Evolutionary conservation across 2,329 filamentous ascomycete species (phyloP).

Genomic region (Botrytis galanthina): DNA sequence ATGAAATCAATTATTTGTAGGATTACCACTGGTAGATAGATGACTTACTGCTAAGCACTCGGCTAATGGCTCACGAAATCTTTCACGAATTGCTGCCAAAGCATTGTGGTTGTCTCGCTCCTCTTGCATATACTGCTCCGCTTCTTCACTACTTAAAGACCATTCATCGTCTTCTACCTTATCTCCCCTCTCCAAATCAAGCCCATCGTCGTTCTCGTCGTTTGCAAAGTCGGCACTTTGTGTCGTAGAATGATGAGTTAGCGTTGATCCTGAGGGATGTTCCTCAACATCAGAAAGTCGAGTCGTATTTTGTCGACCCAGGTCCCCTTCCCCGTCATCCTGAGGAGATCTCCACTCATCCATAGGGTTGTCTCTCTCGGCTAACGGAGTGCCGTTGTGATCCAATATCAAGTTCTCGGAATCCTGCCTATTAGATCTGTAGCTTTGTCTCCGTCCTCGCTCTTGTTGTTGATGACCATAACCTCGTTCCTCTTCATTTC

Average conservation of each 20-base stretch:
- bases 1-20: not conserved
- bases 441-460: not conserved
- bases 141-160: constrained; percentile 24
- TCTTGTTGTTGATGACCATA: constrained; percentile 16
- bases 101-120: constrained; percentile 11
- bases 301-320: constrained; percentile 3
- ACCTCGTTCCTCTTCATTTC: constrained; percentile 5
- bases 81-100: constrained; percentile 48
- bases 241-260: not conserved
- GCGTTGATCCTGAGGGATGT: not conserved
- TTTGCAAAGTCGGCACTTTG: constrained; percentile 3
- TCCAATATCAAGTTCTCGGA: constrained; percentile 5
- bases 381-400: constrained; percentile 13
- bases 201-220: not conserved
- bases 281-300: constrained; percentile 15
- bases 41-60: constrained; percentile 46
- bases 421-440: constrained; percentile 13
- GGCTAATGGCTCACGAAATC: constrained; percentile 50
- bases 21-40: not conserved
- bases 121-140: constrained; percentile 24
- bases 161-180: constrained; percentile 17
- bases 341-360: constrained; percentile 21
- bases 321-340: not conserved
- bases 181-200: constrained; percentile 17
- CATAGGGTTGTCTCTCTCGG: constrained; percentile 23